Conservation (phyloP, 164 flowering plant species). For the Chimonanthus praecox region DNA sequence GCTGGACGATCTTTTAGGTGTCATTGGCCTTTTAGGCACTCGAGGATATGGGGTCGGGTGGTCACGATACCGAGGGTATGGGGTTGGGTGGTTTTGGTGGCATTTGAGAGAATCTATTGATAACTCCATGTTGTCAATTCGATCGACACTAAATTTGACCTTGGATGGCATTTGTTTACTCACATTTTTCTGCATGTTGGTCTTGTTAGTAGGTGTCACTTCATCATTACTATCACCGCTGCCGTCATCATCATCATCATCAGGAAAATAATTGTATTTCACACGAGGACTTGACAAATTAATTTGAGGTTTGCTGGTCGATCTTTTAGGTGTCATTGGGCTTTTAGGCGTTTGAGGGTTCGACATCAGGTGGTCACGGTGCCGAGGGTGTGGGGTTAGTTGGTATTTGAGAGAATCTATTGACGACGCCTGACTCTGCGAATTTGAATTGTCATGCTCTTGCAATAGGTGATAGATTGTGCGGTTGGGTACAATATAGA, state of each 20-base stretch:
- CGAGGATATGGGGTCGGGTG: neutral
- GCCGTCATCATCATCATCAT: neutral
- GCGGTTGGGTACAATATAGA: constrained; percentile 44
- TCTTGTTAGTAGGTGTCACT: no score
- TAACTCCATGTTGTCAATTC: no score
- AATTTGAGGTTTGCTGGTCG: neutral
- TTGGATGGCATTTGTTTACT: no score
- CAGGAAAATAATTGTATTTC: neutral
- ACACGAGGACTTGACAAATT: neutral
- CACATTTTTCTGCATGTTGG: no score
- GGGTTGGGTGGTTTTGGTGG: neutral
- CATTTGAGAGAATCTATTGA: no score
- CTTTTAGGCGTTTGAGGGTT: no score
- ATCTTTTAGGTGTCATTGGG: no score
- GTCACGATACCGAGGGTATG: neutral
- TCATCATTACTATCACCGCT: neutral
- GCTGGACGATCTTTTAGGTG: no score
- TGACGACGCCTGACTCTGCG: no score
- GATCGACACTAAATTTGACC: no score
- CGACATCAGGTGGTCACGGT: neutral
- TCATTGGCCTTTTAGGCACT: no score
- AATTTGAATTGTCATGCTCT: neutral
- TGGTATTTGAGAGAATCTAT: no score
- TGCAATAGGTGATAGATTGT: constrained; percentile 36
- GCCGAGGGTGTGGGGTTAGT: neutral